Evolutionary conservation across 768 basidiomycete genomes (phyloP).

Genomic region (Kwoniella dendrophila): DNA sequence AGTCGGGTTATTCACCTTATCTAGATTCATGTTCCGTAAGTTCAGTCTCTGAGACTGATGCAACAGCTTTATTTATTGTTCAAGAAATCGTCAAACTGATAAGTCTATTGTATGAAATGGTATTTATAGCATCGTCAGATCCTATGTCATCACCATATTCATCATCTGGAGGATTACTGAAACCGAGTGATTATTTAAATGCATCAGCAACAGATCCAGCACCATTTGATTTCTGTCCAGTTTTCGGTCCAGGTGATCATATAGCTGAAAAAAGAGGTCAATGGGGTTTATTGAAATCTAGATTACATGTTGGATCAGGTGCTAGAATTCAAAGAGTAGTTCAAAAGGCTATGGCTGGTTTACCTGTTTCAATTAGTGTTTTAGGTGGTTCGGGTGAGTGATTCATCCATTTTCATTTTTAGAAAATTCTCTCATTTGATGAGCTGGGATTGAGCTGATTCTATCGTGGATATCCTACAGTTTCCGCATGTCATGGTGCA

Average conservation of each 20-base stretch:
- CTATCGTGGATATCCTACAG: conserved; percentile 46
- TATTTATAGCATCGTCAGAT: conserved; percentile 23
- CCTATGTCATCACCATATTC: conserved; percentile 29
- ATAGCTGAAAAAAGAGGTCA: conserved; percentile 79
- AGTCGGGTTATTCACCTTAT: conserved; percentile 37
- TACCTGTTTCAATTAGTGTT: conserved; percentile 86
- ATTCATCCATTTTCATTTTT: neutral
- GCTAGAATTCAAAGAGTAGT: conserved; percentile 79
- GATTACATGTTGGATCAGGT: conserved; percentile 76
- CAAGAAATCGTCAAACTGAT: no score
- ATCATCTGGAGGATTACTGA: conserved; percentile 40
- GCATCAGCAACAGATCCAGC: conserved; percentile 59
- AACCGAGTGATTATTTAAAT: conserved; percentile 81
- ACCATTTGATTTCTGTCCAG: conserved; percentile 91
- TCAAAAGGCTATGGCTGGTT: conserved; percentile 77
- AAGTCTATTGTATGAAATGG: neutral
- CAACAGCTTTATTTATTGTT: no score
- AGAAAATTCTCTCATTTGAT: neutral
- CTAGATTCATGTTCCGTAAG: conserved; percentile 34
- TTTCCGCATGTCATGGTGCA: conserved; percentile 93
- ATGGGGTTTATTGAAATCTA: conserved; percentile 70
- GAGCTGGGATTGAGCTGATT: conserved; percentile 16
- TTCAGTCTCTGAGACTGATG: no score
- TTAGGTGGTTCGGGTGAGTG: conserved; percentile 81
- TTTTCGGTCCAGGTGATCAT: conserved; percentile 77